Evolutionary conservation across 2,329 filamentous ascomycete genomes (phyloP).

Genomic region (Trichoderma lentiforme): DNA sequence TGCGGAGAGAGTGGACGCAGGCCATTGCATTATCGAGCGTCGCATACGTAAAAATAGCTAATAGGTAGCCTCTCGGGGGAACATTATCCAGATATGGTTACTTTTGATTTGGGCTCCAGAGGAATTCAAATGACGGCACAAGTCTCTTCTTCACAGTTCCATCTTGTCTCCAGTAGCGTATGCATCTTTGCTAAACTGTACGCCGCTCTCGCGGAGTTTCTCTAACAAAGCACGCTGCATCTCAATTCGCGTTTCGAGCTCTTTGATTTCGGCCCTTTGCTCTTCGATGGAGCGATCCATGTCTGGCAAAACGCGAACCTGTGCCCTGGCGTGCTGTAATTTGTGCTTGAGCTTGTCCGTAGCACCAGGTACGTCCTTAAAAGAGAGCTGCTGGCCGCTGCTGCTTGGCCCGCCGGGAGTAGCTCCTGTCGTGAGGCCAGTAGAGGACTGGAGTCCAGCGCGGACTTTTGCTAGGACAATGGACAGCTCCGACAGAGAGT

Average conservation of each 20-base stretch:
- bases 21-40: background rate
- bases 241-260: constrained; percentile 61
- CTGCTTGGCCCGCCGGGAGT: constrained; percentile 35
- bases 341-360: constrained; percentile 78
- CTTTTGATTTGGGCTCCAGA: background rate
- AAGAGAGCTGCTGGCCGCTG: constrained; percentile 40
- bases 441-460: constrained; percentile 41
- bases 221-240: constrained; percentile 59
- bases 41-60: background rate
- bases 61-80: background rate
- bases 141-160: constrained; percentile 34
- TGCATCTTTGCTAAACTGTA: constrained; percentile 34
- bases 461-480: constrained; percentile 73
- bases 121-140: background rate
- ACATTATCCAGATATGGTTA: background rate
- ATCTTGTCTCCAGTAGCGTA: constrained; percentile 36
- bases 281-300: constrained; percentile 63
- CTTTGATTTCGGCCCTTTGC: constrained; percentile 67
- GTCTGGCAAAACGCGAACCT: constrained; percentile 65
- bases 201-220: constrained; percentile 48
- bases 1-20: background rate
- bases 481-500: constrained; percentile 79
- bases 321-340: constrained; percentile 71
- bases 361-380: constrained; percentile 76
- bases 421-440: constrained; percentile 39